Conservation (phyloP, 805 yeast species). For the Suhomyces prunicola region DNA sequence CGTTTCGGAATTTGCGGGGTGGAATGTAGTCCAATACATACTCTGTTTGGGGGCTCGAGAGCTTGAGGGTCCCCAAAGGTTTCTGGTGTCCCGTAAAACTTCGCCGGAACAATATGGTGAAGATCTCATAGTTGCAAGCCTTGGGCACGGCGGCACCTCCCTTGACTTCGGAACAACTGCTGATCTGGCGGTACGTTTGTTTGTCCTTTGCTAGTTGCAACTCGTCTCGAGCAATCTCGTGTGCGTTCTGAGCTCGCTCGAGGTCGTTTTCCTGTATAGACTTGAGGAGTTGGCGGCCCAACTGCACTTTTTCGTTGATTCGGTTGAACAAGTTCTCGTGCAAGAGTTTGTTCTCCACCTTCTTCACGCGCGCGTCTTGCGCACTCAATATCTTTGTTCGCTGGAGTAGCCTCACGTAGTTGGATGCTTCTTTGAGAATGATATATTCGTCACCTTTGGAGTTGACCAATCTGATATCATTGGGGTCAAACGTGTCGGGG, state of each 20-base stretch:
- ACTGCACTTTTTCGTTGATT: slow-evolving; percentile 26
- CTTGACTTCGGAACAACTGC: neutral
- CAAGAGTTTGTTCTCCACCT: slow-evolving; percentile 18
- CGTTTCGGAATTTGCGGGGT: slow-evolving; percentile 18
- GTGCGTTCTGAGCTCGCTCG: slow-evolving; percentile 9
- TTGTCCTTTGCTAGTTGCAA: slow-evolving; percentile 16
- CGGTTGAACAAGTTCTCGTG: slow-evolving; percentile 23
- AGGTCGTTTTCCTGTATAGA: slow-evolving; percentile 5
- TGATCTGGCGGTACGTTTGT: slow-evolving; percentile 10
- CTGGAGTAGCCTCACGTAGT: slow-evolving; percentile 27
- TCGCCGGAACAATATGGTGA: slow-evolving; percentile 11
- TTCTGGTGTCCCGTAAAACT: slow-evolving; percentile 11
- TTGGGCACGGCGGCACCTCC: neutral
- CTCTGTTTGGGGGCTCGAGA: slow-evolving; percentile 4
- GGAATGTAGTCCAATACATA: slow-evolving; percentile 19
- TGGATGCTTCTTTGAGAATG: slow-evolving; percentile 30
- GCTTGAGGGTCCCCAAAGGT: slow-evolving; percentile 7
- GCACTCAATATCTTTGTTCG: slow-evolving; percentile 12
- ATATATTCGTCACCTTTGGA: slow-evolving; percentile 39
- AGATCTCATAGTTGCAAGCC: neutral
- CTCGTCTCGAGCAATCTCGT: slow-evolving; percentile 11
- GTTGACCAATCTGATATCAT: slow-evolving; percentile 27
- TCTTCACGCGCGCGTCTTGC: slow-evolving; percentile 14
- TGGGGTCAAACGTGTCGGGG: slow-evolving; percentile 5
- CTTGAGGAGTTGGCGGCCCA: slow-evolving; percentile 19